Percentiles rank a stretch among this genome's conserved stretches.
Evolutionary conservation across 768 basidiomycete genomes (phyloP).

Genomic region (Arthromyces matolae): DNA sequence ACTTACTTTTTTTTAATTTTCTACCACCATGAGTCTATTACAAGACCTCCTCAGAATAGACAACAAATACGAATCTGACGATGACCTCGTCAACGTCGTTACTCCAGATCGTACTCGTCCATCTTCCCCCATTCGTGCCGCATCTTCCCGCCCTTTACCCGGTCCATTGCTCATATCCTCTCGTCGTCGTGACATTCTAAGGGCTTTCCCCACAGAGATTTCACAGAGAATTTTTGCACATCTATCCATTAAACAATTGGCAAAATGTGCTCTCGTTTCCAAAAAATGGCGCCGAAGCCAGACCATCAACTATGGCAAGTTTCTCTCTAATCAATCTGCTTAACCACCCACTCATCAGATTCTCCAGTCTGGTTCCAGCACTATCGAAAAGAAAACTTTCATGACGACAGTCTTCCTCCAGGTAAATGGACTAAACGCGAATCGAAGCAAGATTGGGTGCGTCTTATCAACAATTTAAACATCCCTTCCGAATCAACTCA

Average conservation of each 20-base stretch:
- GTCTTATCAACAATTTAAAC: constrained; percentile 18
- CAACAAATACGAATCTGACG: constrained; percentile 53
- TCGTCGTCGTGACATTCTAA: constrained; percentile 56
- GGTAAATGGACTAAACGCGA: constrained; percentile 92
- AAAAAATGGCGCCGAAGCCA: constrained; percentile 88
- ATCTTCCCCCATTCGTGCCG: constrained; percentile 47
- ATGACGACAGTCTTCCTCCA: constrained; percentile 70
- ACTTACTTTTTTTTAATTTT: background rate
- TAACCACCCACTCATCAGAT: background rate
- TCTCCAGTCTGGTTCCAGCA: constrained; percentile 90
- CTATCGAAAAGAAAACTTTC: constrained; percentile 83
- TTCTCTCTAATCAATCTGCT: background rate
- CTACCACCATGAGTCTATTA: constrained; percentile 54
- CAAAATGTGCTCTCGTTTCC: constrained; percentile 75
- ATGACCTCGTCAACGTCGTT: constrained; percentile 71
- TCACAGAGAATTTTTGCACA: constrained; percentile 72
- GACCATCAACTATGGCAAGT: constrained; percentile 83
- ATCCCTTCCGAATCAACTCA: constrained; percentile 3
- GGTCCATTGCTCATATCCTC: constrained; percentile 42
- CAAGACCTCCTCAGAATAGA: constrained; percentile 64
- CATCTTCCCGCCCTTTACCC: constrained; percentile 45
- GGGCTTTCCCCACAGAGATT: constrained; percentile 73
- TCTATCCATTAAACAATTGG: constrained; percentile 62
- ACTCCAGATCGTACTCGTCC: constrained; percentile 67
- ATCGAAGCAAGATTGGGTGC: constrained; percentile 90